Percentiles rank a stretch among this genome's conserved stretches.
phyloP scores from a whole-genome alignment of 805 yeast species.

The Nakazawaea ishiwadae region DNA sequence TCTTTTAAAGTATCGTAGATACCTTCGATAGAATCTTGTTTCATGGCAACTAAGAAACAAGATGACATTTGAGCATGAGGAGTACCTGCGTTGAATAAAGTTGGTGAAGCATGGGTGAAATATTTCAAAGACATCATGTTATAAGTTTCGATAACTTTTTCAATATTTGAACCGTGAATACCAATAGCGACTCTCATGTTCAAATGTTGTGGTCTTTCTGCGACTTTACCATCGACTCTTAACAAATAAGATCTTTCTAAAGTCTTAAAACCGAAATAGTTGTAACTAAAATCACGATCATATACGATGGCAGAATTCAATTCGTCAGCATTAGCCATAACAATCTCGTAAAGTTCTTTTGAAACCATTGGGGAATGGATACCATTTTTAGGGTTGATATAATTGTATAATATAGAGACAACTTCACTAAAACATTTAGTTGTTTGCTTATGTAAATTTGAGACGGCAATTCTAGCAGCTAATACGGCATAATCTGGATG shows the following conservation, averaged over 20 bases:
- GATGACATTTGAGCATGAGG: slow-evolving; percentile 83
- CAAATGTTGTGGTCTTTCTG: slow-evolving; percentile 90
- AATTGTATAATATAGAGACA: slow-evolving; percentile 56
- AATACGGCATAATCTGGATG: slow-evolving; percentile 91
- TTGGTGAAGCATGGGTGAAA: slow-evolving; percentile 94
- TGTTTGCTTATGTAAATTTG: slow-evolving; percentile 81
- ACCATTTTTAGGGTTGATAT: slow-evolving; percentile 70
- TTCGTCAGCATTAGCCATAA: slow-evolving; percentile 50
- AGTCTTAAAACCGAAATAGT: slow-evolving; percentile 92
- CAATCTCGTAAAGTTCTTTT: slow-evolving; percentile 51
- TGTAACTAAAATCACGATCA: slow-evolving; percentile 70
- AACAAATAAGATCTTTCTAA: slow-evolving; percentile 81
- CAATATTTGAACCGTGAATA: slow-evolving; percentile 69
- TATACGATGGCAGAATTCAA: slow-evolving; percentile 66
- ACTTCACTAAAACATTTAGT: slow-evolving; percentile 74
- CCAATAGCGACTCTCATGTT: slow-evolving; percentile 91
- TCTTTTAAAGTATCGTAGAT: slow-evolving; percentile 85
- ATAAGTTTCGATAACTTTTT: slow-evolving; percentile 73
- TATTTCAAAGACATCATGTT: slow-evolving; percentile 80
- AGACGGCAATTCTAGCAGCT: slow-evolving; percentile 87
- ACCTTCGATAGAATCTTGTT: slow-evolving; percentile 93
- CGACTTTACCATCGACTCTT: slow-evolving; percentile 56
- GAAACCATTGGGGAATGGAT: slow-evolving; percentile 60
- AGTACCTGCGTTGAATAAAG: slow-evolving; percentile 91
- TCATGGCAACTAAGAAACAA: slow-evolving; percentile 87